Evolutionary conservation across 768 basidiomycete genomes (phyloP), one percentile per base, ranked within the genome.

Genomic region (Tremella fuciformis): DNA sequence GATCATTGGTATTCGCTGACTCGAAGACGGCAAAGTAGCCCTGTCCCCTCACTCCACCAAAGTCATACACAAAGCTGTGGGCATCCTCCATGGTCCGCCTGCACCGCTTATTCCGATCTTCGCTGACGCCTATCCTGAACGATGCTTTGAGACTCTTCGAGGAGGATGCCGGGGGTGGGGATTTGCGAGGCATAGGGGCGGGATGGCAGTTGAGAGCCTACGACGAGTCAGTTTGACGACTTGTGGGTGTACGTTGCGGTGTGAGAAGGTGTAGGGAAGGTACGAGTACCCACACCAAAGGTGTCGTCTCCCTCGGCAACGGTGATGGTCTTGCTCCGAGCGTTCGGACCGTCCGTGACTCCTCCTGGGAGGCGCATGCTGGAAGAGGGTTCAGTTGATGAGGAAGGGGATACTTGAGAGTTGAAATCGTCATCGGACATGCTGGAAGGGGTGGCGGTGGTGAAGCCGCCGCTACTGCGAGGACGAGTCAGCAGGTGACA

Each of bases 1-100:
- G n/a, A n/a, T n/a, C n/a, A n/a, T n/a, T n/a, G n/a, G n/a, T n/a
- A 9, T n/a, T 8, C 1, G 67, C 76, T 64, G 57, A 77, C 76
- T 99, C 96, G 69, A 98, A 99, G 46, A 99, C 85, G 6, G 94
- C 94, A 76, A 94, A 98, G 81, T 96, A 98, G 8, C 93, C 96
- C 75, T 99, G 96, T 0, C 96, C 96, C 44, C 87, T 84, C 18
- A 98, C 81, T 37, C 85, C 84, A 38, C 85, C 91, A 76, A 89
- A 99, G 75, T 98, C 93, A 62, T 93, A 88, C 58, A 98, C 86
- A 71, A 97, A 96, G 21, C 91, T 91, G 76, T 98, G 92, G 7
- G 91, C 85, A 75, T 98, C 96, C 78, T 98, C 96, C 96, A 98
- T 98, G 50, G 88, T 89, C 63, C 94, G 82, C 61, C 96, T 81